Percentiles rank a stretch among this genome's conserved stretches.
These are phyloP conservation scores for Cladorrhinum samala DNA, from an alignment of 495 filamentous ascomycete genomes.

Conservation along the genomic window DNA sequence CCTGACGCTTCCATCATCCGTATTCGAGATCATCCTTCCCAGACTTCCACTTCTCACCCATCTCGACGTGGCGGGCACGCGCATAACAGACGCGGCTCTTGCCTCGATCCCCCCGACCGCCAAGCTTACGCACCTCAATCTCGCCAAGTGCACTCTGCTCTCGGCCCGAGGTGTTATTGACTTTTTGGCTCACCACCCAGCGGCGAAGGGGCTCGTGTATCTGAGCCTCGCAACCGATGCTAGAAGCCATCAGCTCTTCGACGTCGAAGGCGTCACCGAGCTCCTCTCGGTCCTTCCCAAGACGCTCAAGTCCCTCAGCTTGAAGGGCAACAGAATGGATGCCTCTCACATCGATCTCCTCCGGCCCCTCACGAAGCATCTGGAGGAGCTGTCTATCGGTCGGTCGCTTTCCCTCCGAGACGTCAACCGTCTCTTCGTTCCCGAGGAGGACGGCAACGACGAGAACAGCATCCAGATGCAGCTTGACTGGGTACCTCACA, in stretches of 20 bases:
- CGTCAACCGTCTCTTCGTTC: slow-evolving; percentile 53
- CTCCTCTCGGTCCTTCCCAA: slow-evolving; percentile 59
- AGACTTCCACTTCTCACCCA: slow-evolving; percentile 66
- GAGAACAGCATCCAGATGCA: slow-evolving; percentile 26
- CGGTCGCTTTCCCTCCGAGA: slow-evolving; percentile 60
- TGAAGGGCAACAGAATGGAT: slow-evolving; percentile 69
- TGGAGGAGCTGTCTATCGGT: slow-evolving; percentile 74
- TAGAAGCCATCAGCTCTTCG: slow-evolving; percentile 65
- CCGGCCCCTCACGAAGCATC: slow-evolving; percentile 66
- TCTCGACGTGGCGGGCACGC: slow-evolving; percentile 74
- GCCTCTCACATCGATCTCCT: slow-evolving; percentile 58
- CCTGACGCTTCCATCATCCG: slow-evolving; percentile 59
- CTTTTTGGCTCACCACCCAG: slow-evolving; percentile 68
- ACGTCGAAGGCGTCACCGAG: slow-evolving; percentile 55
- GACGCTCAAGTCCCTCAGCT: slow-evolving; percentile 66
- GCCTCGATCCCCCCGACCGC: slow-evolving; percentile 66
- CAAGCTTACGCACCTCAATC: slow-evolving; percentile 69
- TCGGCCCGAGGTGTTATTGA: slow-evolving; percentile 61
- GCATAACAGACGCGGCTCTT: slow-evolving; percentile 68
- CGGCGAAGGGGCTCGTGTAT: slow-evolving; percentile 60
- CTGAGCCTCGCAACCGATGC: slow-evolving; percentile 72
- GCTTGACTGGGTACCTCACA: slow-evolving; percentile 51
- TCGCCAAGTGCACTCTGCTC: slow-evolving; percentile 69
- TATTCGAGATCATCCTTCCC: slow-evolving; percentile 66
- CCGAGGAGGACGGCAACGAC: slow-evolving; percentile 33